phyloP scores from a whole-genome alignment of 139 green algal species.

The Closterium sp. region DNA sequence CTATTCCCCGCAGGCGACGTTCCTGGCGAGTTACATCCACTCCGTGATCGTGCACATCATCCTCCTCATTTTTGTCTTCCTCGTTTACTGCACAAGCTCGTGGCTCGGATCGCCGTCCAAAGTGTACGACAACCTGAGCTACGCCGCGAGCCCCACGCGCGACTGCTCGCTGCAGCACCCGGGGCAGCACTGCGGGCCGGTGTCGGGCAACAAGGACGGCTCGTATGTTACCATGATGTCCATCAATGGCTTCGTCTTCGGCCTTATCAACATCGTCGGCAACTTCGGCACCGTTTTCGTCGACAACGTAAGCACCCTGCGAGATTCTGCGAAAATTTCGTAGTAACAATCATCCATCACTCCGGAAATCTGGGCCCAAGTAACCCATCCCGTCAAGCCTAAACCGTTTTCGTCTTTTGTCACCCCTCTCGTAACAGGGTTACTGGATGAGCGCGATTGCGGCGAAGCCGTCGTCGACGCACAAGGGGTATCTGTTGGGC shows the following conservation, averaged over 20 bases:
- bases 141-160: conserved; percentile 7
- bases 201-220: conserved; percentile 77
- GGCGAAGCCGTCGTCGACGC: conserved; percentile 75
- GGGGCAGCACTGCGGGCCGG: conserved; percentile 58
- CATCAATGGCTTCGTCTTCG: conserved; percentile 84
- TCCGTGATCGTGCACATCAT: conserved; percentile 84
- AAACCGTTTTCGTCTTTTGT: neutral
- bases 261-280: conserved; percentile 95
- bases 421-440: conserved; percentile 53
- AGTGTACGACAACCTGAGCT: conserved; percentile 73
- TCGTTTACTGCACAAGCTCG: conserved; percentile 67
- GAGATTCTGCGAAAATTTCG: neutral
- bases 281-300: conserved; percentile 94
- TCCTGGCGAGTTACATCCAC: conserved; percentile 82
- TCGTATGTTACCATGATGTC: conserved; percentile 90
- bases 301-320: conserved; percentile 55
- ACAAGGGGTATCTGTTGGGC: conserved; percentile 59
- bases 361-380: neutral
- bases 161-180: conserved; percentile 41
- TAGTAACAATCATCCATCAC: neutral
- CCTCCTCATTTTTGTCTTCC: conserved; percentile 81
- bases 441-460: conserved; percentile 92
- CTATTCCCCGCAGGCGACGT: conserved; percentile 80
- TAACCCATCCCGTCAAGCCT: neutral
- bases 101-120: conserved; percentile 63